Percentiles rank a stretch among this genome's conserved stretches.
phyloP scores from a whole-genome alignment of 2,329 filamentous ascomycete genomes.

The Aspergillus viridinutans region DNA sequence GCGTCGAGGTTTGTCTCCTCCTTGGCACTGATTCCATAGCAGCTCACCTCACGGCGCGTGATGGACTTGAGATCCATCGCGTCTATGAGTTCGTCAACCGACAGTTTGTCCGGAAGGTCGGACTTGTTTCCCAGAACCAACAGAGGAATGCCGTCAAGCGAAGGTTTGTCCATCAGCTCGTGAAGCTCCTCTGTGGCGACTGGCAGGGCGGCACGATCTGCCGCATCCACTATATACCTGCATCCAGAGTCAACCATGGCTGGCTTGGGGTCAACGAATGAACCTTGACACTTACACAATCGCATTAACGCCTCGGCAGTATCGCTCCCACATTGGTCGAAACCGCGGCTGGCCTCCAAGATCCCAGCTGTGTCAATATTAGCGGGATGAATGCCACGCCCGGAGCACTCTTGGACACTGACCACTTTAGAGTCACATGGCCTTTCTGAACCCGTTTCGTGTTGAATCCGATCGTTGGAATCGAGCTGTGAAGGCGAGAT shows the following conservation, averaged over 20 bases:
- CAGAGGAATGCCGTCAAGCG: slow-evolving; percentile 83
- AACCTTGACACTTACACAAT: slow-evolving; percentile 63
- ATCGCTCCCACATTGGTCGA: slow-evolving; percentile 98
- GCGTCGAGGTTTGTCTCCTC: slow-evolving; percentile 98
- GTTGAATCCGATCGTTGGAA: slow-evolving; percentile 97
- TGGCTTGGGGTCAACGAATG: background rate
- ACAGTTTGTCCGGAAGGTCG: slow-evolving; percentile 83
- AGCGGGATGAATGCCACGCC: slow-evolving; percentile 9
- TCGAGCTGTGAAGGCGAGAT: slow-evolving; percentile 62
- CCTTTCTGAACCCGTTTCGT: slow-evolving; percentile 98
- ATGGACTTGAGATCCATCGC: slow-evolving; percentile 85
- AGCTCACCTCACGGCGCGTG: slow-evolving; percentile 89
- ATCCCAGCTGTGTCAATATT: slow-evolving; percentile 66
- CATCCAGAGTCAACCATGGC: slow-evolving; percentile 8
- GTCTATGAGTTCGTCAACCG: slow-evolving; percentile 93
- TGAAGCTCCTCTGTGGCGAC: slow-evolving; percentile 91
- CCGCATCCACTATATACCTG: slow-evolving; percentile 93
- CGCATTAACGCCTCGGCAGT: slow-evolving; percentile 94
- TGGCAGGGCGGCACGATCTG: slow-evolving; percentile 74
- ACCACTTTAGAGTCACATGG: slow-evolving; percentile 96
- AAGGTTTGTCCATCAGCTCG: slow-evolving; percentile 76
- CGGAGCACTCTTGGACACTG: slow-evolving; percentile 26
- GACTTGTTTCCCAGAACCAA: slow-evolving; percentile 97
- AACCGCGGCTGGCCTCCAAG: slow-evolving; percentile 95
- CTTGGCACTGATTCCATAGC: slow-evolving; percentile 97